Conservation (phyloP, 2,329 filamentous ascomycete genomes). For the Eutypa lata region DNA sequence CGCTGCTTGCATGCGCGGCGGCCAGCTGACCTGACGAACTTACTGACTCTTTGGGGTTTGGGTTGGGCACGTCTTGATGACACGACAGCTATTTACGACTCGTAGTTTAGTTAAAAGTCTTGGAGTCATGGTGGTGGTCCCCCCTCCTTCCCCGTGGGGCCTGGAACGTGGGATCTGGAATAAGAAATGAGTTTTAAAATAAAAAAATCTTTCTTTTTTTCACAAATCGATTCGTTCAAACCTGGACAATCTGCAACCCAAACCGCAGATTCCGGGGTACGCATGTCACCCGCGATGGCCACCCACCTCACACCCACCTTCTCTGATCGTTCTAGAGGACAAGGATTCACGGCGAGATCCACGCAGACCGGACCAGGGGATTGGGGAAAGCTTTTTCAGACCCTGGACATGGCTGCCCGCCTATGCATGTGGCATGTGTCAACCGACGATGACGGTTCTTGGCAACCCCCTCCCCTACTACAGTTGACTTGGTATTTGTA, state of each 20-base stretch:
- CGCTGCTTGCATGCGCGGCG: neutral
- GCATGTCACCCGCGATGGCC: neutral
- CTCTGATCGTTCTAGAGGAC: neutral
- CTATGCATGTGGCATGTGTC: neutral
- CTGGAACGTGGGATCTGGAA: too few relatives aligned
- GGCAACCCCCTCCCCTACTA: neutral
- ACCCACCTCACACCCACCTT: neutral
- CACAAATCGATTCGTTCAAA: too few relatives aligned
- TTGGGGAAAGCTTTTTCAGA: neutral
- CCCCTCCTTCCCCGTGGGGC: too few relatives aligned
- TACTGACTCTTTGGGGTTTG: too few relatives aligned
- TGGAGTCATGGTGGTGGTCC: too few relatives aligned
- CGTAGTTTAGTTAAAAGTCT: too few relatives aligned
- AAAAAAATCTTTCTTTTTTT: too few relatives aligned
- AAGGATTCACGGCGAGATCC: neutral
- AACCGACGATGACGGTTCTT: neutral
- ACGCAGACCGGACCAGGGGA: neutral
- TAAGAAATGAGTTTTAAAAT: too few relatives aligned
- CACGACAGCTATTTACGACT: too few relatives aligned
- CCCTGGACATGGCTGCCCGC: neutral
- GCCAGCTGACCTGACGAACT: too few relatives aligned
- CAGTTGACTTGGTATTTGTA: neutral
- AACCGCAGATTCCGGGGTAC: neutral
- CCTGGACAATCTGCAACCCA: too few relatives aligned
- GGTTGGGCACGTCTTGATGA: too few relatives aligned